These are phyloP conservation scores for Geranium incanum DNA, from an alignment of 441 rosid species.

Conservation along the genomic window DNA sequence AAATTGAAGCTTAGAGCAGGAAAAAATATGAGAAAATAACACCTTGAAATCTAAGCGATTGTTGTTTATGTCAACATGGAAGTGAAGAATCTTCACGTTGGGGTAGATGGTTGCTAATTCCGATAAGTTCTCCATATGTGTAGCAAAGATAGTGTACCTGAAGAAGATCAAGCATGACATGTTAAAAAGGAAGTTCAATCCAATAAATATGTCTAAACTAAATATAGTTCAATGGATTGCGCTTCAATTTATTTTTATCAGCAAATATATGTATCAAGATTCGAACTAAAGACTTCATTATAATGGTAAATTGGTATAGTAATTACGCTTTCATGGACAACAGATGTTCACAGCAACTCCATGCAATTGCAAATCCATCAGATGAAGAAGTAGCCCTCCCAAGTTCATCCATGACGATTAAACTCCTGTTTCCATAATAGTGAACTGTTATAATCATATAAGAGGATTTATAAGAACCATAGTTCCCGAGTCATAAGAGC, in stretches of 20 bases:
- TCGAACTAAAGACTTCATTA: too few relatives aligned
- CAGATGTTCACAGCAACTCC: slow-evolving; percentile 96
- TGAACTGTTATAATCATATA: not conserved
- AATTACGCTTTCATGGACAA: slow-evolving; percentile 73
- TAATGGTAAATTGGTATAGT: slow-evolving; percentile 9
- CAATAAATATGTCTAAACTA: not conserved
- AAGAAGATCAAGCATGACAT: slow-evolving; percentile 13
- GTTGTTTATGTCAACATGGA: slow-evolving; percentile 60
- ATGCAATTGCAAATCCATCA: slow-evolving; percentile 87
- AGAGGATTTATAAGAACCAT: slow-evolving; percentile 7
- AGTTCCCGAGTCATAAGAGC: slow-evolving; percentile 12
- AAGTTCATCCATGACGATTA: slow-evolving; percentile 90
- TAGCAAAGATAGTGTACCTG: slow-evolving; percentile 90
- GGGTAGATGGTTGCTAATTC: slow-evolving; percentile 86
- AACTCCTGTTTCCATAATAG: slow-evolving; percentile 47
- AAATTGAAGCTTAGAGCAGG: not conserved
- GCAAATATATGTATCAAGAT: too few relatives aligned
- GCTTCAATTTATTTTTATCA: not conserved
- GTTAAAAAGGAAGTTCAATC: not conserved
- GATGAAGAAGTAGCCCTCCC: slow-evolving; percentile 98
- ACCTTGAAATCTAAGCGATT: slow-evolving; percentile 92
- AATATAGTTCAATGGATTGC: not conserved
- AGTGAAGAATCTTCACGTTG: slow-evolving; percentile 79
- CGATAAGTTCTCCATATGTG: slow-evolving; percentile 85
- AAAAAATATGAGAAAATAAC: not conserved